phyloP scores from a whole-genome alignment of 495 filamentous ascomycete species.

The Lichina pygmaea region DNA sequence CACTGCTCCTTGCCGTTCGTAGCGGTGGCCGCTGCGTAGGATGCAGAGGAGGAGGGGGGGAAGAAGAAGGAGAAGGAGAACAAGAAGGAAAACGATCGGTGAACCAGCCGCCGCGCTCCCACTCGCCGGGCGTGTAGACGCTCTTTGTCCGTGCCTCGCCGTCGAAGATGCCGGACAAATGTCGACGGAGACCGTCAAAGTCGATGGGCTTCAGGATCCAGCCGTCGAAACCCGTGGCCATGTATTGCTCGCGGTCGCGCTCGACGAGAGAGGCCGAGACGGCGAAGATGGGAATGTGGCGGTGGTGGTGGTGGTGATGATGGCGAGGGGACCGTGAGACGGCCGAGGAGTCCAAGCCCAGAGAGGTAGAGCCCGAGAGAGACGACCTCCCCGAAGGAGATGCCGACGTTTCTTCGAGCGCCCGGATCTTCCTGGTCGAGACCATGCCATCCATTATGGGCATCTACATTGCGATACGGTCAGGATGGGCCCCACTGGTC shows the following conservation, averaged over 20 bases:
- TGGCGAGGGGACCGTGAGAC: conserved; percentile 13
- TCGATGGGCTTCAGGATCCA: conserved; percentile 65
- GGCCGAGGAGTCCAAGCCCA: too few relatives aligned
- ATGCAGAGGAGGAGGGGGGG: too few relatives aligned
- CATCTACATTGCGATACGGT: conserved; percentile 28
- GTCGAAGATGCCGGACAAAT: conserved; percentile 30
- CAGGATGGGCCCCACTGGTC: too few relatives aligned
- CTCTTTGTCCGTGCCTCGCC: conserved; percentile 17
- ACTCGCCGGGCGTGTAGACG: conserved; percentile 33
- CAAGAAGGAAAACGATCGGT: neutral
- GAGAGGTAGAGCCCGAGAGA: conserved; percentile 6
- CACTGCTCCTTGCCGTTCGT: too few relatives aligned
- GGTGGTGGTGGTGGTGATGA: conserved; percentile 17
- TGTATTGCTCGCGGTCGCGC: conserved; percentile 36
- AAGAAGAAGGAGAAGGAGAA: too few relatives aligned
- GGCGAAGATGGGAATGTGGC: conserved; percentile 58
- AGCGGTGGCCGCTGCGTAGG: too few relatives aligned
- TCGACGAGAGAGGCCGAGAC: conserved; percentile 74
- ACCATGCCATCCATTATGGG: conserved; percentile 71
- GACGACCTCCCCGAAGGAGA: conserved; percentile 8
- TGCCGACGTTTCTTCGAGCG: conserved; percentile 25
- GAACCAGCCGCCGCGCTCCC: conserved; percentile 57
- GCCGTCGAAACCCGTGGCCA: conserved; percentile 67
- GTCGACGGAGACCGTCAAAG: conserved; percentile 34
- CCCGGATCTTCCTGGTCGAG: conserved; percentile 62